Evolutionary conservation across 805 yeast genomes (phyloP).

Genomic region (Nakazawaea laoshanensis): DNA sequence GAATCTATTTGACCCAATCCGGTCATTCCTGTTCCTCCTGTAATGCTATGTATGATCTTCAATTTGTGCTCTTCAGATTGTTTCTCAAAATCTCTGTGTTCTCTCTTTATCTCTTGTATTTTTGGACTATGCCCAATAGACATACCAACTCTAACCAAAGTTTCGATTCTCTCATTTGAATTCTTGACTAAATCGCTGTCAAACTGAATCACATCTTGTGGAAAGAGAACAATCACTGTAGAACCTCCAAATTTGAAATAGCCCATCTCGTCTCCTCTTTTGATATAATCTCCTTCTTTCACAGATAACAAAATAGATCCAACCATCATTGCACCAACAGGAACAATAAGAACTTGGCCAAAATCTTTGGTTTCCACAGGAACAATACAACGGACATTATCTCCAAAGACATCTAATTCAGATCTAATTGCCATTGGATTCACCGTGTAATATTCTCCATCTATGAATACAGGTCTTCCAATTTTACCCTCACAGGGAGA

Average conservation of each 20-base stretch:
- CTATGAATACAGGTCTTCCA: slow-evolving; percentile 58
- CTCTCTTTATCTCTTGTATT: slow-evolving; percentile 39
- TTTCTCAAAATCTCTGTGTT: slow-evolving; percentile 33
- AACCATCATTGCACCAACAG: slow-evolving; percentile 99
- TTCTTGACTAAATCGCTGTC: slow-evolving; percentile 71
- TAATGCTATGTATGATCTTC: slow-evolving; percentile 46
- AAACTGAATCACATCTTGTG: slow-evolving; percentile 38
- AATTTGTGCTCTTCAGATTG: slow-evolving; percentile 37
- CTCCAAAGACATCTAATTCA: slow-evolving; percentile 85
- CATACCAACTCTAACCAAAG: slow-evolving; percentile 85
- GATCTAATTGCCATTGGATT: slow-evolving; percentile 96
- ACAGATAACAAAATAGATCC: slow-evolving; percentile 78
- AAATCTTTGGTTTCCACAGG: slow-evolving; percentile 72
- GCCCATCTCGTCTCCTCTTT: slow-evolving; percentile 79
- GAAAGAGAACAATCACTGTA: slow-evolving; percentile 65
- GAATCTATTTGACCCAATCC: slow-evolving; percentile 6
- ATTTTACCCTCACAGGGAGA: slow-evolving; percentile 73
- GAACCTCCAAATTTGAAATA: slow-evolving; percentile 97
- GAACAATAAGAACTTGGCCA: slow-evolving; percentile 68
- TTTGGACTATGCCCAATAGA: slow-evolving; percentile 71
- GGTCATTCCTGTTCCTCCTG: slow-evolving; percentile 36
- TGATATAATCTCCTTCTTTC: slow-evolving; percentile 45
- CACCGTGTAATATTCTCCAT: slow-evolving; percentile 92
- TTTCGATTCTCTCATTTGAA: slow-evolving; percentile 65
- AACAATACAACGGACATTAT: slow-evolving; percentile 71